Evolutionary conservation across 2,329 filamentous ascomycete species (phyloP).

Genomic region (Beauveria sp.): DNA sequence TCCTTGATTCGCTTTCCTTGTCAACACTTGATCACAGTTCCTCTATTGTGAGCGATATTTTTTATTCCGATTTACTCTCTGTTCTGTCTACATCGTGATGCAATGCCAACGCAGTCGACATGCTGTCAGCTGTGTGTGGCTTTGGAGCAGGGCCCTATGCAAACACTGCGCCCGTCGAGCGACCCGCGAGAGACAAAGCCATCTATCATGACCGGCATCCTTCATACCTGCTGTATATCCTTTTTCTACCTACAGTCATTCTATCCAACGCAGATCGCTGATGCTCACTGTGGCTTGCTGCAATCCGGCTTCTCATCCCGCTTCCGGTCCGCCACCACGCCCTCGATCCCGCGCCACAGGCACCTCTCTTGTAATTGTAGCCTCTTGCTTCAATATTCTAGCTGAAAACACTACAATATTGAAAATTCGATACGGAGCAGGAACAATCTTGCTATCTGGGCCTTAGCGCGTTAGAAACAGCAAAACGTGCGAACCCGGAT

Average conservation of each 20-base stretch:
- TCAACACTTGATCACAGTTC: neutral
- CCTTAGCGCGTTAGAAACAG: neutral
- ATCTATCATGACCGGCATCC: neutral
- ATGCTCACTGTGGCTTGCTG: neutral
- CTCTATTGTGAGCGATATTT: neutral
- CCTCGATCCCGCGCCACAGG: conserved; percentile 4
- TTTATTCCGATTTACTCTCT: neutral
- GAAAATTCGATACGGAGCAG: neutral
- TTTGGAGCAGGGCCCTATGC: neutral
- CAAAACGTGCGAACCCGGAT: neutral
- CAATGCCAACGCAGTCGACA: neutral
- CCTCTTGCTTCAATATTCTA: neutral
- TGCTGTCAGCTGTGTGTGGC: conserved; percentile 1
- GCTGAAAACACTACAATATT: neutral
- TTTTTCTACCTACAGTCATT: neutral
- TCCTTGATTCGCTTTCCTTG: conserved; percentile 1
- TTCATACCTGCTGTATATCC: neutral
- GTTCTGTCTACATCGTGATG: neutral
- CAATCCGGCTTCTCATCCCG: neutral
- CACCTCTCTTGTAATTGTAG: neutral
- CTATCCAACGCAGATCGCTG: neutral
- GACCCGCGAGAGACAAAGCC: neutral
- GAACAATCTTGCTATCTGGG: neutral
- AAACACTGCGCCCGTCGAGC: neutral
- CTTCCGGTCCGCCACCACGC: neutral